Conservation (phyloP, 116 monocot genomes). For the Posidonia oceanica region DNA sequence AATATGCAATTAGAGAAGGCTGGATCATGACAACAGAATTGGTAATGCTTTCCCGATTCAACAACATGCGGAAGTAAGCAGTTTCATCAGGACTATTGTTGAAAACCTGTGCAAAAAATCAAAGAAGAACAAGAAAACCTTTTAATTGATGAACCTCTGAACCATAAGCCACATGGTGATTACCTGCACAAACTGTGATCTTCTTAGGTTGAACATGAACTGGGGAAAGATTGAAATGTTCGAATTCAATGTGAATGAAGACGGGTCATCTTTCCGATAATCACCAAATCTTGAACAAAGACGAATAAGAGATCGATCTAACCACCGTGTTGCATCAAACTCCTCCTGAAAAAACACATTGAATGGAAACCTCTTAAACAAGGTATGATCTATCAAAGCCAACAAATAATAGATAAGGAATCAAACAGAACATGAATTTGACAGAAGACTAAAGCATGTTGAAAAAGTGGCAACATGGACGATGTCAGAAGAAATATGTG, state of each 20-base stretch:
- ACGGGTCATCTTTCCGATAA: constrained; percentile 92
- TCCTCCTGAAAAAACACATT: constrained; percentile 55
- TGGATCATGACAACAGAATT: constrained; percentile 97
- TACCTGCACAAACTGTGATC: constrained; percentile 97
- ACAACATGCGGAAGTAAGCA: constrained; percentile 88
- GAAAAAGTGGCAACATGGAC: no score
- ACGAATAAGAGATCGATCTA: constrained; percentile 87
- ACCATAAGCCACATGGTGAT: neutral
- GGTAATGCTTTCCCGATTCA: constrained; percentile 79
- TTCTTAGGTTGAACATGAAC: constrained; percentile 93
- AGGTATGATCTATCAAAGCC: neutral
- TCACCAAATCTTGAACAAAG: constrained; percentile 93
- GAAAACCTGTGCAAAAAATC: constrained; percentile 50
- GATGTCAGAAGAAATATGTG: no score
- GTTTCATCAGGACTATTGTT: constrained; percentile 99
- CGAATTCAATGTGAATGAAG: constrained; percentile 75
- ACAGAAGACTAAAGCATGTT: neutral
- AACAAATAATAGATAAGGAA: neutral
- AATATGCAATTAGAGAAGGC: constrained; percentile 80
- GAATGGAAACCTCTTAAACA: neutral
- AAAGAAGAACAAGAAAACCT: neutral
- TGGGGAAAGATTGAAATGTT: constrained; percentile 96
- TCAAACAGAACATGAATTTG: constrained; percentile 1
- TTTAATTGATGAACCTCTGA: neutral
- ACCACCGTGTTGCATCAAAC: constrained; percentile 88